phyloP scores from a whole-genome alignment of 768 basidiomycete genomes.

The Lyophyllum semitale region DNA sequence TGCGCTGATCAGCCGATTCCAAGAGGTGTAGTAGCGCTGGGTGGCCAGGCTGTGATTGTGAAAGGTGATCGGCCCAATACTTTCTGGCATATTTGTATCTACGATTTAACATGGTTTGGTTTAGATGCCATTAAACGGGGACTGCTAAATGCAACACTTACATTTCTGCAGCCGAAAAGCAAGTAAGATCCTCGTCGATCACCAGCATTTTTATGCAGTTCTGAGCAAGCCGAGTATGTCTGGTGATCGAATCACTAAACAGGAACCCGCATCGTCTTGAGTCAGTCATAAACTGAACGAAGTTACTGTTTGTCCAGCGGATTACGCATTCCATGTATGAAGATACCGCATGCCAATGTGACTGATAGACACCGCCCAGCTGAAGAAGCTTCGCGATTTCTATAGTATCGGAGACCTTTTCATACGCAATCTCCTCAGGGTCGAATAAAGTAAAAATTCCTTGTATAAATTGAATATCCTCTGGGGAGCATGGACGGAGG shows the following conservation, averaged over 20 bases:
- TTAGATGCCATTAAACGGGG: neutral
- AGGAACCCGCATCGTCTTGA: neutral
- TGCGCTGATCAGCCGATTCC: neutral
- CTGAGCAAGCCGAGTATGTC: neutral
- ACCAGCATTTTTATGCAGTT: neutral
- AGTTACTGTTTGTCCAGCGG: neutral
- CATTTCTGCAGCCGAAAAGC: neutral
- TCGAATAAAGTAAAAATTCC: neutral
- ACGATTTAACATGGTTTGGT: neutral
- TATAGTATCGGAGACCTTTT: neutral
- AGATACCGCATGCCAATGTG: neutral
- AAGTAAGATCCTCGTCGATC: neutral
- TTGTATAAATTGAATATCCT: neutral
- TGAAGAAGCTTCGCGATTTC: neutral
- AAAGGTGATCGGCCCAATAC: neutral
- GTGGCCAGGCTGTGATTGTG: neutral
- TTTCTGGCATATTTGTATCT: neutral
- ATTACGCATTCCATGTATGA: neutral
- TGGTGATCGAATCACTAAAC: neutral
- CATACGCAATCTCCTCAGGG: neutral
- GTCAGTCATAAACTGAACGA: neutral
- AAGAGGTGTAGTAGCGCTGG: neutral
- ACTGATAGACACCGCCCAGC: neutral
- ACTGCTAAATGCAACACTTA: neutral
- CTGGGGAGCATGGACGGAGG: neutral